These are phyloP conservation scores for Colletotrichum karsti DNA, from an alignment of 2,329 filamentous ascomycete species.

Conservation along the genomic window DNA sequence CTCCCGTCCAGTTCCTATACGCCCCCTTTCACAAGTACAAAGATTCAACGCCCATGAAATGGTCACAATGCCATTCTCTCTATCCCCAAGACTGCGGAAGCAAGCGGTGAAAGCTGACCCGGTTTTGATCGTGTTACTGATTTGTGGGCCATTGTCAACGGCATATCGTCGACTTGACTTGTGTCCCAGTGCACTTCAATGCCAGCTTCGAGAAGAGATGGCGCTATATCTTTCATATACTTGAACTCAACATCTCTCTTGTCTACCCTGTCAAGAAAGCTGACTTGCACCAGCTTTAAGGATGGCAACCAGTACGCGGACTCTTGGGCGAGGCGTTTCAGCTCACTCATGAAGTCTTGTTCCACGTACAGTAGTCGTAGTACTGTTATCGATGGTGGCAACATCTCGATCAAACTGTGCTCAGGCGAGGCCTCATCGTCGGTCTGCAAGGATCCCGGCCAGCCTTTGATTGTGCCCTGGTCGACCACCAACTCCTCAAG, in stretches of 20 bases:
- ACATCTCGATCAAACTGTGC: not conserved
- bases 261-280: not conserved
- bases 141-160: not conserved
- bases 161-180: no score
- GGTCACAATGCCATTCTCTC: no score
- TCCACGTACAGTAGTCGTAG: not conserved
- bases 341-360: not conserved
- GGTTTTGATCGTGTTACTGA: no score
- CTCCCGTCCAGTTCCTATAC: no score
- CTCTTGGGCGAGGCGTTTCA: not conserved
- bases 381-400: not conserved
- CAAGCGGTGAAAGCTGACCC: no score
- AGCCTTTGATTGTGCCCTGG: not conserved
- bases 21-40: no score
- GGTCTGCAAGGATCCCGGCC: not conserved
- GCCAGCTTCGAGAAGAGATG: not conserved
- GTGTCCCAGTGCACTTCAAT: not conserved
- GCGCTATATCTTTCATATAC: not conserved
- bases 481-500: conserved; percentile 16
- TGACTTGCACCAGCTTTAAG: not conserved
- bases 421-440: not conserved
- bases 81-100: no score
- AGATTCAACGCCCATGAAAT: no score
- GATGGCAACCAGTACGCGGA: not conserved
- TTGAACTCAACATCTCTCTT: not conserved